These are phyloP conservation scores for Cystobasidium slooffiae DNA, from an alignment of 1,284 basidiomycete species.

Conservation along the genomic window DNA sequence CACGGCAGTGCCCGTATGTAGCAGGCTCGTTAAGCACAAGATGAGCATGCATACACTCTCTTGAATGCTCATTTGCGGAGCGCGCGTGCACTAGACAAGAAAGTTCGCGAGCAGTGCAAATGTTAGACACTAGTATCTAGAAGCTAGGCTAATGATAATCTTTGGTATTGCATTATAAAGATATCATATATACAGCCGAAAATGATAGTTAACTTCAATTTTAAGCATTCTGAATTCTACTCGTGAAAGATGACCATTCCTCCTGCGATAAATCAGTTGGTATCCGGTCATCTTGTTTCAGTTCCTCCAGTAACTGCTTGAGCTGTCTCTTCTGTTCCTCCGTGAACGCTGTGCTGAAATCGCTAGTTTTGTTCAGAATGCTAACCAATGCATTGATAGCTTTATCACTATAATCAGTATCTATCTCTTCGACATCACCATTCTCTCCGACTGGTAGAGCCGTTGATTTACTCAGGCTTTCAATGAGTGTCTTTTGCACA, in stretches of 20 bases:
- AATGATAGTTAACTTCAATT: no score
- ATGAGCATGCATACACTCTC: no score
- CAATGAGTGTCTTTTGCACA: constrained; percentile 49
- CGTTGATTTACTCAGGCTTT: constrained; percentile 46
- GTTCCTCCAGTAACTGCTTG: constrained; percentile 52
- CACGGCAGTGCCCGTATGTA: no score
- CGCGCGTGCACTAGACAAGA: no score
- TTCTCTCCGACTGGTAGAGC: constrained; percentile 66
- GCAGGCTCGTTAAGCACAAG: no score
- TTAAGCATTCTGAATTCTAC: background rate
- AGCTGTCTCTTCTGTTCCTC: constrained; percentile 55
- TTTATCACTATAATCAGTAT: constrained; percentile 82
- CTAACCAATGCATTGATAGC: constrained; percentile 65
- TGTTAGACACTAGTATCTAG: no score
- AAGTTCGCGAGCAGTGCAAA: no score
- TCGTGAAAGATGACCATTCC: constrained; percentile 29
- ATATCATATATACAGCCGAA: no score
- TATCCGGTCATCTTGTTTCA: constrained; percentile 50
- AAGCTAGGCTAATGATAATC: no score
- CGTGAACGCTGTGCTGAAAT: constrained; percentile 51
- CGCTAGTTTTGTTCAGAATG: constrained; percentile 51
- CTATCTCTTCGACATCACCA: constrained; percentile 68
- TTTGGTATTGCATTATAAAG: no score
- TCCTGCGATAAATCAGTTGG: constrained; percentile 31
- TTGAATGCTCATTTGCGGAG: no score